Base-by-base conservation (phyloP, 345 rosid species). In the Eucalyptus sp. region DNA sequence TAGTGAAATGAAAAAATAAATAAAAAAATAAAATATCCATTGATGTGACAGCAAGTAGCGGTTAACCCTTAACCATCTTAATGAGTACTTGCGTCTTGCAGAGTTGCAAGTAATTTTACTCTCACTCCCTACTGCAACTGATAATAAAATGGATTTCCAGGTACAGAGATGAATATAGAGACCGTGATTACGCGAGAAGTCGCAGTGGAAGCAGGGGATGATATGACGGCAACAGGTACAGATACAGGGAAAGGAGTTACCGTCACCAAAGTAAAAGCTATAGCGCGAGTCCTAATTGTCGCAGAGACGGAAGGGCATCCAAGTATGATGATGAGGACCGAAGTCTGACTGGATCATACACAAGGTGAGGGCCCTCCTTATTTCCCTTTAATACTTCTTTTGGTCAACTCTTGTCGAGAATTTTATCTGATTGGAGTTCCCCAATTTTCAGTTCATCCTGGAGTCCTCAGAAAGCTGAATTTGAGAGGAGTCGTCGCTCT, bases 161-260 rank as follows among this genome's bases (percentile, higher is more conserved):
- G 90, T 49, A 90, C 79, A 90, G 93, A 58, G 95, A 94, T 64
- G 94, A 93, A 88, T 88, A 89, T 89, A 92, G 86, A 91, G 93
- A 93, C 41, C 90, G 89, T 86, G 95, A 92, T 41, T 87, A 90
- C 56, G 80, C 88, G 88, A 90, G 91, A 87, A 94, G 95, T 52
- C 89, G 92, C 71, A 94, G 96, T 89, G 90, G 95, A 88, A 94
- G 96, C 27, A 31, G 83, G 91, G 96, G 91, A 87, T 48, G 86
- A 87, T 50, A 90, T 80, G 94, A 92, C 41, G 94, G 91, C 86
- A 94, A 91, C 76, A 92, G 89, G 48, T 88, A 87, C 81, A 92
- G 92, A 50, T 89, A 90, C 20, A 90, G 87, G 89, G 92, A 91
- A 86, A 90, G 91, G 87, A 93, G 92, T 31, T 46, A 90, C 62